These are phyloP conservation scores for Irineochytrium annulatum DNA, from an alignment of 192 early-diverging fungal species.

Conservation along the genomic window DNA sequence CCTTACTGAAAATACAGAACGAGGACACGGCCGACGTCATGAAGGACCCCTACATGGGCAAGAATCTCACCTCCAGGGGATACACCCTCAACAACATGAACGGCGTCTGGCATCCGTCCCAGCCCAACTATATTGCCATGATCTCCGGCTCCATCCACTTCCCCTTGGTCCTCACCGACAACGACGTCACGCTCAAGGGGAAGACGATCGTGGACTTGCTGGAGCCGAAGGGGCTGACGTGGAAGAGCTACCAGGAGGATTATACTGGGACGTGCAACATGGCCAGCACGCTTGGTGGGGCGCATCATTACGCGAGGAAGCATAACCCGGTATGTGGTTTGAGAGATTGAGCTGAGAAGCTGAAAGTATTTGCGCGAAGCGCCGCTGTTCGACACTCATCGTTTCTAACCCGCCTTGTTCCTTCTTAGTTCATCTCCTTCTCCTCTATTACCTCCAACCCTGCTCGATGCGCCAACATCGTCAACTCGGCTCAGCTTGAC, in stretches of 20 bases:
- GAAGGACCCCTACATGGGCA: constrained; percentile 29
- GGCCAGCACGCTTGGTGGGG: neutral
- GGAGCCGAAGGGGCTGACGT: constrained; percentile 49
- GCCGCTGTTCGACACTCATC: too few species aligned
- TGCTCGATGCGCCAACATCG: constrained; percentile 51
- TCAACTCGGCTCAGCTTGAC: constrained; percentile 43
- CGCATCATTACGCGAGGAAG: constrained; percentile 56
- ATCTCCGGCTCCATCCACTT: constrained; percentile 41
- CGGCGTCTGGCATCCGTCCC: constrained; percentile 58
- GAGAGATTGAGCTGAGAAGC: too few species aligned
- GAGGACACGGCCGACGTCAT: constrained; percentile 22
- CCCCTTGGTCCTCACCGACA: too few species aligned
- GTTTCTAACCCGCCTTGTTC: too few species aligned
- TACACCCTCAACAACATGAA: constrained; percentile 55
- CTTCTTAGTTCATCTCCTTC: constrained; percentile 54
- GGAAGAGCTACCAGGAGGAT: constrained; percentile 62
- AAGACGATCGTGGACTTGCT: too few species aligned
- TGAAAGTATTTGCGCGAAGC: too few species aligned
- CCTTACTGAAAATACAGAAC: too few species aligned
- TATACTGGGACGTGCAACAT: too few species aligned
- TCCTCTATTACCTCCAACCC: constrained; percentile 46
- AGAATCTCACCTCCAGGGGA: constrained; percentile 32
- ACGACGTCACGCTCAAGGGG: constrained; percentile 23
- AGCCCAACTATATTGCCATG: constrained; percentile 70
- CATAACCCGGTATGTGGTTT: too few species aligned